Evolutionary conservation across 306 rosid genomes (phyloP).

Genomic region (Cucumis cinereus): DNA sequence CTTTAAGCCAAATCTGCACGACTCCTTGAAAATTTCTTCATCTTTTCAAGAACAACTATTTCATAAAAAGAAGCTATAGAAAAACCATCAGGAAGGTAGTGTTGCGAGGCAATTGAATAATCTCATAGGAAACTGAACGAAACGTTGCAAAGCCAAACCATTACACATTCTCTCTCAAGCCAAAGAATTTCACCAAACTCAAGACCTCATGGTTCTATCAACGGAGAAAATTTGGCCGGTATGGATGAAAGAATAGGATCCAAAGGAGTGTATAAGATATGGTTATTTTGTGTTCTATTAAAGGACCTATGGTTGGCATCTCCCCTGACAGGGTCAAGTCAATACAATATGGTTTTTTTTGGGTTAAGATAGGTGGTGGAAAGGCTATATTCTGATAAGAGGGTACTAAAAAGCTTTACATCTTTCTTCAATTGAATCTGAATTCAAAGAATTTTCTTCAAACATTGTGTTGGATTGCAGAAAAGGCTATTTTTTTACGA

Average conservation of each 20-base stretch:
- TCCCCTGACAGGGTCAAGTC: too few relatives aligned
- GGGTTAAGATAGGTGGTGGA: background rate
- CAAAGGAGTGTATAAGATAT: background rate
- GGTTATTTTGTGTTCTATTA: background rate
- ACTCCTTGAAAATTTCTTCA: background rate
- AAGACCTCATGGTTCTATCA: background rate
- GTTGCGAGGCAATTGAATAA: too few relatives aligned
- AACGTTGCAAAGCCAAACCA: background rate
- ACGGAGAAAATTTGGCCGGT: background rate
- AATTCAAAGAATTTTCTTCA: too few relatives aligned
- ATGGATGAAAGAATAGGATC: background rate
- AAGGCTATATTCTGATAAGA: too few relatives aligned
- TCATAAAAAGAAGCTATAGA: background rate
- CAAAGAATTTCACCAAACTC: background rate
- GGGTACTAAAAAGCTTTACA: background rate
- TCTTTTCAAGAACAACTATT: background rate
- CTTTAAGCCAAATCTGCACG: background rate
- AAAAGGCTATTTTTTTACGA: too few relatives aligned
- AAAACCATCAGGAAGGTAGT: background rate
- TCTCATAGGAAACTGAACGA: background rate
- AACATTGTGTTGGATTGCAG: too few relatives aligned
- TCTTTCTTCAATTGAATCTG: too few relatives aligned
- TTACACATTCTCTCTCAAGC: background rate
- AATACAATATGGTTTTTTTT: background rate
- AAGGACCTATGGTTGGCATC: too few relatives aligned